These are phyloP conservation scores for Xerocomellus dryophilus DNA, from an alignment of 768 basidiomycete genomes.

Conservation along the genomic window DNA sequence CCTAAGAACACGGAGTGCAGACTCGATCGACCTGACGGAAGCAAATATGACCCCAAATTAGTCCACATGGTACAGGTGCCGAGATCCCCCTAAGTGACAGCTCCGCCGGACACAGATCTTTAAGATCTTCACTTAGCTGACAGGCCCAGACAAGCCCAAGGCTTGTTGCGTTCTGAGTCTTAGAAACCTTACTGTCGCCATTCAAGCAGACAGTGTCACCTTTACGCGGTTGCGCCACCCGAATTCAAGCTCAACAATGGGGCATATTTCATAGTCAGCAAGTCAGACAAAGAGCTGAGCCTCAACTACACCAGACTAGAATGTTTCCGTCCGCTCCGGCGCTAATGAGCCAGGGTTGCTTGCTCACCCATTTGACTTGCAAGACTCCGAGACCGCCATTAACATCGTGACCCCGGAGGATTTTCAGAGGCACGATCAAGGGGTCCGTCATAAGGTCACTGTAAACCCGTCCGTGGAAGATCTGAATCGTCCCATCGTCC, in stretches of 20 bases:
- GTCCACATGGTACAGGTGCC: not conserved
- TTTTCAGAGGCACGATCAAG: constrained; percentile 95
- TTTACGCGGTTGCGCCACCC: constrained; percentile 20
- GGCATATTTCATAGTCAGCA: constrained; percentile 23
- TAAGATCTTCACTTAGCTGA: not conserved
- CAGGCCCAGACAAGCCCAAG: too few relatives aligned
- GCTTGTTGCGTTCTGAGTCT: constrained; percentile 2
- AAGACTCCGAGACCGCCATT: constrained; percentile 88
- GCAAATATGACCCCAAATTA: constrained; percentile 5
- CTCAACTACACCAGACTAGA: constrained; percentile 81
- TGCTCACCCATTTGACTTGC: constrained; percentile 83
- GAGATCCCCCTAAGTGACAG: not conserved
- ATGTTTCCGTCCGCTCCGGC: constrained; percentile 91
- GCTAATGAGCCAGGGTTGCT: constrained; percentile 90
- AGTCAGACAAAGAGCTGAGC: constrained; percentile 30
- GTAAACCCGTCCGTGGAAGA: constrained; percentile 95
- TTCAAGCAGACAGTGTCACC: constrained; percentile 6
- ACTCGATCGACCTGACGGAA: constrained; percentile 6
- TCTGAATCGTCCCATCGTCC: constrained; percentile 94
- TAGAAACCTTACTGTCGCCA: constrained; percentile 3
- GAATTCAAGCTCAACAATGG: constrained; percentile 25
- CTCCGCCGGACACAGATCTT: not conserved
- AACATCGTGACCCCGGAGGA: constrained; percentile 86
- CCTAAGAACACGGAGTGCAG: not conserved
- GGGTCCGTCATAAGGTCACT: constrained; percentile 96